phyloP scores from a whole-genome alignment of 2,329 filamentous ascomycete genomes.

The Xylariaceae sp. region DNA sequence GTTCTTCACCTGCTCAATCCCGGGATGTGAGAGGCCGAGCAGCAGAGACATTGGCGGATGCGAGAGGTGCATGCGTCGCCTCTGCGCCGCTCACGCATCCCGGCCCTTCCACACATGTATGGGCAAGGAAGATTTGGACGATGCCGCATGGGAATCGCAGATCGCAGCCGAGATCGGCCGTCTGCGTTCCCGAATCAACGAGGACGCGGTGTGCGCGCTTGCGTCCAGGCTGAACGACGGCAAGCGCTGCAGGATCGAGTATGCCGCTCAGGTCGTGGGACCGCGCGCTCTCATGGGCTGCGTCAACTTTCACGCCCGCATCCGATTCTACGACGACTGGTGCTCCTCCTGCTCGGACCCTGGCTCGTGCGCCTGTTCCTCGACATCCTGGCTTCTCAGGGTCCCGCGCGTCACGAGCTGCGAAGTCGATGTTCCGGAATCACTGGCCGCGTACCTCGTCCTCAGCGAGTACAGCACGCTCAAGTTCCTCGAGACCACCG shows the following conservation, averaged over 20 bases:
- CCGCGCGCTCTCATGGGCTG: slow-evolving; percentile 20
- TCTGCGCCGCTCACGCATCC: slow-evolving; percentile 12
- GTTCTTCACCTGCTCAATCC: slow-evolving; percentile 12
- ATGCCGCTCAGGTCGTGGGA: slow-evolving; percentile 9
- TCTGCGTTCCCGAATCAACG: slow-evolving; percentile 17
- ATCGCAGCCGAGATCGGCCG: slow-evolving; percentile 12
- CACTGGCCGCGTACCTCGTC: slow-evolving; percentile 25
- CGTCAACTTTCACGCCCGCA: slow-evolving; percentile 24
- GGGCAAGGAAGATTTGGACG: slow-evolving; percentile 7
- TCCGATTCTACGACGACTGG: slow-evolving; percentile 23
- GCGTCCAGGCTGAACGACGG: slow-evolving; percentile 18
- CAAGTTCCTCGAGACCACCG: slow-evolving; percentile 27
- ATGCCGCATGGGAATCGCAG: slow-evolving; percentile 11
- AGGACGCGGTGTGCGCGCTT: slow-evolving; percentile 17
- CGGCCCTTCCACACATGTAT: slow-evolving; percentile 12
- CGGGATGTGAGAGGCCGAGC: slow-evolving; percentile 11
- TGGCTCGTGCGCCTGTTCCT: no score
- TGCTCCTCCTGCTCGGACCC: no score
- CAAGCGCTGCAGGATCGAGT: slow-evolving; percentile 14
- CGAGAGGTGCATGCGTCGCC: slow-evolving; percentile 11
- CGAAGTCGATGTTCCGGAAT: slow-evolving; percentile 17
- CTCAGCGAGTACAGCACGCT: slow-evolving; percentile 30
- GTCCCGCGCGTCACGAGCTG: slow-evolving; percentile 21
- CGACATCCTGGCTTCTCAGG: slow-evolving; percentile 22
- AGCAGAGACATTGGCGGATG: slow-evolving; percentile 11